Percentiles rank a stretch among this genome's conserved stretches.
Conservation (phyloP, 2,329 filamentous ascomycete genomes). For the Aureobasidium uvarum region DNA sequence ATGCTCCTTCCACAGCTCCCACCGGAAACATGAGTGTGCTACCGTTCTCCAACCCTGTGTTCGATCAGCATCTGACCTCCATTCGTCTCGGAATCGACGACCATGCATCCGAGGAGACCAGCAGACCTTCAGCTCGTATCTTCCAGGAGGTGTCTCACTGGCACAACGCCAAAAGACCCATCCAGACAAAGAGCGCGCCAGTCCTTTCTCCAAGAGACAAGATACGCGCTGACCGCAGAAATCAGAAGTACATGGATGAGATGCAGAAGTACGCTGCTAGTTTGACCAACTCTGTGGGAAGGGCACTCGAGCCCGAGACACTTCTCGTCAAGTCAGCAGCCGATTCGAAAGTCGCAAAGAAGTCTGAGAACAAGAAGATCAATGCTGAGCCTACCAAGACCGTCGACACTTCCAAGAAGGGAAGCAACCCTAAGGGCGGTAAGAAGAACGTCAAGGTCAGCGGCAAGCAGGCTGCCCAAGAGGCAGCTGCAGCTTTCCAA, state of each 20-base stretch:
- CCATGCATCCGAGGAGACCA: slow-evolving; percentile 37
- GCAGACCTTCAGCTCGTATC: slow-evolving; percentile 41
- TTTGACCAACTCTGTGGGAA: slow-evolving; percentile 63
- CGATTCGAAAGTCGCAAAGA: slow-evolving; percentile 27
- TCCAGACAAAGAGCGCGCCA: slow-evolving; percentile 45
- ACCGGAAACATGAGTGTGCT: slow-evolving; percentile 38
- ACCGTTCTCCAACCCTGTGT: slow-evolving; percentile 49
- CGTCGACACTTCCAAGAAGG: slow-evolving; percentile 30
- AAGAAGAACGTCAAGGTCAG: slow-evolving; percentile 39
- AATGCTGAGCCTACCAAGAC: slow-evolving; percentile 29
- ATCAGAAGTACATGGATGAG: slow-evolving; percentile 66
- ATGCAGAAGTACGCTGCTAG: slow-evolving; percentile 68
- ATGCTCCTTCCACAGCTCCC: slow-evolving; percentile 7
- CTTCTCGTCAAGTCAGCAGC: slow-evolving; percentile 38
- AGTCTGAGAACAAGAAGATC: slow-evolving; percentile 2
- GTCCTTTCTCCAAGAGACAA: slow-evolving; percentile 35
- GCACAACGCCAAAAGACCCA: slow-evolving; percentile 58
- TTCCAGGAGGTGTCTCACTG: slow-evolving; percentile 57
- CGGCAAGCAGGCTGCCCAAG: slow-evolving; percentile 47
- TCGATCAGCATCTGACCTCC: slow-evolving; percentile 50
- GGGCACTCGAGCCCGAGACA: slow-evolving; percentile 61
- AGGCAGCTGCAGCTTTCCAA: slow-evolving; percentile 45
- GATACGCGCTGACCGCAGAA: slow-evolving; percentile 47
- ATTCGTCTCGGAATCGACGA: slow-evolving; percentile 44
- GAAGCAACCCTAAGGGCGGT: slow-evolving; percentile 35